A percentile compares a stretch with the other conserved stretches of the same genome.
Evolutionary conservation across 2,329 filamentous ascomycete genomes (phyloP).

Genomic region (Malbranchea cinnamomea): DNA sequence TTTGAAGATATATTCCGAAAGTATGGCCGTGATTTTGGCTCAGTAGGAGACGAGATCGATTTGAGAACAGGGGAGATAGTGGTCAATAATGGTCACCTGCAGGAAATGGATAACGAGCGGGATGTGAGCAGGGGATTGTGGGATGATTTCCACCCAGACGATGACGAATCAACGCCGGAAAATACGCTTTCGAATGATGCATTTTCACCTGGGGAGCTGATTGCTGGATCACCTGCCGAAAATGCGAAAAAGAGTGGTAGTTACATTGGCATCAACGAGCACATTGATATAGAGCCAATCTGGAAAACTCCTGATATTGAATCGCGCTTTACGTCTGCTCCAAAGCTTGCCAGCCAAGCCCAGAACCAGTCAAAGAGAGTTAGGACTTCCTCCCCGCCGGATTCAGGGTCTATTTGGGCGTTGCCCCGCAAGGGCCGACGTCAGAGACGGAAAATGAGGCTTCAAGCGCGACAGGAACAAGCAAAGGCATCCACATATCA

Average conservation of each 20-base stretch:
- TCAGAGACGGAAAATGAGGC: conserved; percentile 12
- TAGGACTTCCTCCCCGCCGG: conserved; percentile 20
- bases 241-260: not conserved
- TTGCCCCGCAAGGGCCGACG: conserved; percentile 14
- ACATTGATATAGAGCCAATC: conserved; percentile 11
- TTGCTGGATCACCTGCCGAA: not conserved
- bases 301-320: conserved; percentile 20
- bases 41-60: conserved; percentile 80
- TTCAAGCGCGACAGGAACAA: conserved; percentile 13
- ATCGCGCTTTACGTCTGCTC: conserved; percentile 15
- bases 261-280: conserved; percentile 7
- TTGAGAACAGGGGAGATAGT: conserved; percentile 64
- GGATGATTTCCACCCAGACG: conserved; percentile 14
- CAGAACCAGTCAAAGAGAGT: conserved; percentile 4
- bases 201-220: not conserved
- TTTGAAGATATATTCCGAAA: conserved; percentile 85
- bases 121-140: conserved; percentile 26
- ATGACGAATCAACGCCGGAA: no score
- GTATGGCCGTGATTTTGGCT: conserved; percentile 69
- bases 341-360: conserved; percentile 8
- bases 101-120: conserved; percentile 44
- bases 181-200: no score
- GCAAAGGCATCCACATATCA: no score
- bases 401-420: conserved; percentile 25
- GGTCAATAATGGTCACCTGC: conserved; percentile 80